A percentile compares a stretch with the other conserved stretches of the same genome.
These are phyloP conservation scores for Lentinula raphanica DNA, from an alignment of 768 basidiomycete genomes.

Conservation along the genomic window DNA sequence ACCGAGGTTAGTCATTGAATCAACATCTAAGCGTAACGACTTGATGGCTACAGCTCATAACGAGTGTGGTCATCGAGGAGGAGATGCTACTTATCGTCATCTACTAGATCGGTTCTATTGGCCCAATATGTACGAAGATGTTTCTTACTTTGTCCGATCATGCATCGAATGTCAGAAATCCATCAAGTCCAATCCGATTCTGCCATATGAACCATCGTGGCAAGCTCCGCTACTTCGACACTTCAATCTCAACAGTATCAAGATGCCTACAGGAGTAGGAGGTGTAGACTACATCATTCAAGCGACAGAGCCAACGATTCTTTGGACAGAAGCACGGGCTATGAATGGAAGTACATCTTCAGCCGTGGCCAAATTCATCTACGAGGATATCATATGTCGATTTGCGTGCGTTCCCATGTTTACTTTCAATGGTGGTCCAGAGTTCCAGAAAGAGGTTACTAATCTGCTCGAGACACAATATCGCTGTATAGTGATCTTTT, in stretches of 20 bases:
- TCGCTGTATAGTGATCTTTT: slow-evolving; percentile 20
- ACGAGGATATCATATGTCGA: slow-evolving; percentile 23
- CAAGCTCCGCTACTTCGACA: slow-evolving; percentile 18
- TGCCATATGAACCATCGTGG: slow-evolving; percentile 18
- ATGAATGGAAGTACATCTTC: slow-evolving; percentile 8
- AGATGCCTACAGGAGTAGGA: slow-evolving; percentile 20
- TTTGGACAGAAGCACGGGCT: slow-evolving; percentile 19
- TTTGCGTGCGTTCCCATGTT: slow-evolving; percentile 17
- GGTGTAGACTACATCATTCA: slow-evolving; percentile 22
- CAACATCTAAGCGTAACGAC: slow-evolving; percentile 1
- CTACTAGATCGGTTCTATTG: slow-evolving; percentile 26
- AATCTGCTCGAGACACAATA: slow-evolving; percentile 18
- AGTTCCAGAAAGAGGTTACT: slow-evolving; percentile 22
- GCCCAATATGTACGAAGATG: slow-evolving; percentile 27
- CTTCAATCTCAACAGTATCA: slow-evolving; percentile 22
- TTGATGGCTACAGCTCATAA: slow-evolving; percentile 22
- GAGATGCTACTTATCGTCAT: slow-evolving; percentile 15
- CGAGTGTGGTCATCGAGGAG: slow-evolving; percentile 23
- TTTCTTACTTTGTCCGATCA: slow-evolving; percentile 23
- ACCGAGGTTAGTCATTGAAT: slow-evolving; percentile 21
- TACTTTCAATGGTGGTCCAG: slow-evolving; percentile 24
- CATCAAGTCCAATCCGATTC: slow-evolving; percentile 12
- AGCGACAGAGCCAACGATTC: slow-evolving; percentile 16
- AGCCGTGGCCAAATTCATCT: slow-evolving; percentile 23
- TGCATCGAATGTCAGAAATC: slow-evolving; percentile 28